These are phyloP conservation scores for Trichaptum fuscoviolaceum DNA, from an alignment of 768 basidiomycete species.

Conservation along the genomic window DNA sequence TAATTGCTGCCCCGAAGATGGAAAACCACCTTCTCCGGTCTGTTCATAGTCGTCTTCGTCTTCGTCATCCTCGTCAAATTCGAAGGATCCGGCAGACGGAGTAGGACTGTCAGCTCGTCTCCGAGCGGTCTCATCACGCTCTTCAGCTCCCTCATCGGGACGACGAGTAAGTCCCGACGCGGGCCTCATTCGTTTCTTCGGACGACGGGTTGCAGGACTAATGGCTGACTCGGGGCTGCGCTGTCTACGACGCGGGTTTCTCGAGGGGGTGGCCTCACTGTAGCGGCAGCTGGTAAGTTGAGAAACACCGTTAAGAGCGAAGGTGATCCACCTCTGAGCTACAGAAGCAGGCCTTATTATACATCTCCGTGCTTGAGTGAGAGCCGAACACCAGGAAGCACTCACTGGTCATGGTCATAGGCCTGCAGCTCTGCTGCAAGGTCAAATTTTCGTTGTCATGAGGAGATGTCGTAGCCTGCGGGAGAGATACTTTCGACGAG, in stretches of 20 bases:
- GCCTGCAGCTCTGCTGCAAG: background rate
- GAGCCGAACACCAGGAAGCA: background rate
- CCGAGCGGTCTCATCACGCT: conserved; percentile 28
- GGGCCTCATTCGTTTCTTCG: background rate
- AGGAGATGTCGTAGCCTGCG: background rate
- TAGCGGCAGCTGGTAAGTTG: conserved; percentile 1
- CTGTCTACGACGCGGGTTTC: background rate
- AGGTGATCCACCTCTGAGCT: conserved; percentile 1
- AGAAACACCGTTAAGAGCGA: background rate
- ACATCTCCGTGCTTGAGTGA: background rate
- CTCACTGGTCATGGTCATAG: background rate
- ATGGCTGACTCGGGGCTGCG: conserved; percentile 1
- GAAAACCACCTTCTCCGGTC: conserved; percentile 40
- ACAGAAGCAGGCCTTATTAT: background rate
- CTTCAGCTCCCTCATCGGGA: background rate
- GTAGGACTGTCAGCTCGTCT: conserved; percentile 18
- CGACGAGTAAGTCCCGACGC: background rate
- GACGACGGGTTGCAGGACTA: background rate
- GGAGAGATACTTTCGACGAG: background rate
- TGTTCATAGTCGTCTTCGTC: conserved; percentile 37
- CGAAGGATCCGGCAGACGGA: conserved; percentile 35
- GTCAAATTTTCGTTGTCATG: background rate
- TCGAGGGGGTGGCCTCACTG: background rate
- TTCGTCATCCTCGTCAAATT: conserved; percentile 45
- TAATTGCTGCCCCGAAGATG: conserved; percentile 33